Conservation (phyloP, 495 filamentous ascomycete species). For the Penicillium roqueforti region DNA sequence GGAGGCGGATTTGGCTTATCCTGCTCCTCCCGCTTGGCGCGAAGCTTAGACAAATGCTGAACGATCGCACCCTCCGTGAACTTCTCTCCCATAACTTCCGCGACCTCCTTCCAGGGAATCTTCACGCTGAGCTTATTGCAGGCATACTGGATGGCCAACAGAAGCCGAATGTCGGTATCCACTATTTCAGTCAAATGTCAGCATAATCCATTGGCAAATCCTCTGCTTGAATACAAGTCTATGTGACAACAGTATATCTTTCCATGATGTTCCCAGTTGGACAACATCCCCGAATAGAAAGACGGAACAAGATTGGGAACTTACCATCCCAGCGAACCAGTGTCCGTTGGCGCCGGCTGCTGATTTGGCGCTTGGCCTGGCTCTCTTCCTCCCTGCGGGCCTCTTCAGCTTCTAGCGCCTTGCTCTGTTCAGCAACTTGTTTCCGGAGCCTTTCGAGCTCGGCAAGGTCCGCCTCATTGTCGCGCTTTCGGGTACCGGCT, state of each 20-base stretch:
- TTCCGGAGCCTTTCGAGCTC: neutral
- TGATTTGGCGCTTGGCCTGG: neutral
- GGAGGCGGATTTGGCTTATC: slow-evolving; percentile 38
- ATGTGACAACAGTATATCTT: neutral
- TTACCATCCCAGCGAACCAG: slow-evolving; percentile 47
- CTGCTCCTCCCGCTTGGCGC: slow-evolving; percentile 25
- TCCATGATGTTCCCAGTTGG: neutral
- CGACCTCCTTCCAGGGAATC: slow-evolving; percentile 41
- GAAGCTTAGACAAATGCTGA: slow-evolving; percentile 48
- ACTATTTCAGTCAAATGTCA: slow-evolving; percentile 21
- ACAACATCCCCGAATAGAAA: neutral
- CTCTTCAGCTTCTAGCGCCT: neutral
- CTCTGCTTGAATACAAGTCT: neutral
- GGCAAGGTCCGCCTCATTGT: neutral
- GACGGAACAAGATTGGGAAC: slow-evolving; percentile 3
- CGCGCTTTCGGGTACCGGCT: neutral
- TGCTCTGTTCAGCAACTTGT: neutral
- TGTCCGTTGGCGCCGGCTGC: slow-evolving; percentile 19
- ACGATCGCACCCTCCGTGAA: slow-evolving; percentile 43
- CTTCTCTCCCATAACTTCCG: slow-evolving; percentile 29
- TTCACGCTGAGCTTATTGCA: slow-evolving; percentile 35
- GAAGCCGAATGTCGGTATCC: slow-evolving; percentile 38
- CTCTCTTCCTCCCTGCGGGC: neutral
- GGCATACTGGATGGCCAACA: slow-evolving; percentile 40
- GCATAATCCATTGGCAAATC: neutral